A percentile compares a stretch with the other conserved stretches of the same genome.
Conservation (phyloP, 106 monocot genomes). For the Dendrobium nobile region DNA sequence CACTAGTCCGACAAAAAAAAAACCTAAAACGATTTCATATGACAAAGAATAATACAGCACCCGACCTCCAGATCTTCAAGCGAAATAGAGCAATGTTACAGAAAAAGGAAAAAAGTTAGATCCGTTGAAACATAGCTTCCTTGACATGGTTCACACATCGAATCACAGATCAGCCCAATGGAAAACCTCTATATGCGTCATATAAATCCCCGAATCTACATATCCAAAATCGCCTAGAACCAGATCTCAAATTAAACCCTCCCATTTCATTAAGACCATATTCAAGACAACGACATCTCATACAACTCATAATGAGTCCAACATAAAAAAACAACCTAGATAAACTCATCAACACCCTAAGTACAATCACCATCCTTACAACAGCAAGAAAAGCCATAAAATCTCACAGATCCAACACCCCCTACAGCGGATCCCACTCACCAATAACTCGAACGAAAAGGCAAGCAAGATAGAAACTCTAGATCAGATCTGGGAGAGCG, state of each 20-base stretch:
- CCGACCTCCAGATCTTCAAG: background rate
- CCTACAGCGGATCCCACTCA: background rate
- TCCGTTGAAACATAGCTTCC: background rate
- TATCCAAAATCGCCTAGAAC: slow-evolving; percentile 4
- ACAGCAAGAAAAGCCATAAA: background rate
- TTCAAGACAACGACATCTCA: background rate
- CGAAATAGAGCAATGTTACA: background rate
- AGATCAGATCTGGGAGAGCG: background rate
- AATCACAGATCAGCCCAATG: background rate
- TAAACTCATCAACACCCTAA: background rate
- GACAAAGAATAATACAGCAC: background rate
- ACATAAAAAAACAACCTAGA: background rate
- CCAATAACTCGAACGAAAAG: background rate
- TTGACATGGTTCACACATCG: background rate
- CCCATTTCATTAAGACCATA: background rate
- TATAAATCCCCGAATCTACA: background rate
- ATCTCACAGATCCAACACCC: background rate
- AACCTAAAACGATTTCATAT: background rate
- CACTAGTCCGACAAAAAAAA: background rate
- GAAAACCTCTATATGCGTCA: background rate
- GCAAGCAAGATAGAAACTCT: background rate
- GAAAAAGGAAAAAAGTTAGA: background rate
- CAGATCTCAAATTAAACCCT: background rate
- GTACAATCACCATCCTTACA: background rate
- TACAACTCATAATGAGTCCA: background rate